A percentile compares a stretch with the other conserved stretches of the same genome.
Conservation (phyloP, 2,329 filamentous ascomycete genomes). For the Dactylonectria estremocensis region DNA sequence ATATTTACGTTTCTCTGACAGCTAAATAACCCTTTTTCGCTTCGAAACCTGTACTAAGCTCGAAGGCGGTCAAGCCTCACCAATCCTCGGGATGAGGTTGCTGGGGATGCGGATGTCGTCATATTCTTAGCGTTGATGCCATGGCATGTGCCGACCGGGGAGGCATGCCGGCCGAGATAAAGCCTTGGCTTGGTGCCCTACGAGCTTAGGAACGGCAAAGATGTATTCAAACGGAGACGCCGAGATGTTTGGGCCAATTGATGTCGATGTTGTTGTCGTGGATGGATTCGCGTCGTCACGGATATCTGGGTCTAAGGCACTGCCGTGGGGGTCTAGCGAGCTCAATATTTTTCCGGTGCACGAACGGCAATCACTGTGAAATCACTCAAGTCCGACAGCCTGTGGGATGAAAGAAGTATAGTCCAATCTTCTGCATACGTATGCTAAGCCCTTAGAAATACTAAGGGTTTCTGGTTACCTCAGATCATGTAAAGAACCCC, state of each 20-base stretch:
- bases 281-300: slow-evolving; percentile 2
- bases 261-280: not conserved
- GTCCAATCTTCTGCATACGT: too few species aligned
- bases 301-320: not conserved
- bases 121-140: slow-evolving; percentile 23
- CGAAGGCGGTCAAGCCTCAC: not conserved
- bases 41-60: not conserved
- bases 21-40: too few species aligned
- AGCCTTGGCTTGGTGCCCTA: not conserved
- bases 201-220: not conserved
- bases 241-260: not conserved
- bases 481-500: slow-evolving; percentile 27
- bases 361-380: slow-evolving; percentile 2
- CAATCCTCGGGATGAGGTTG: not conserved
- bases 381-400: not conserved
- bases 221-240: not conserved
- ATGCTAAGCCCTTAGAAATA: too few species aligned
- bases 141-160: slow-evolving; percentile 27
- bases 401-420: too few species aligned
- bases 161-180: slow-evolving; percentile 16
- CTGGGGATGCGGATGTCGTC: slow-evolving; percentile 24
- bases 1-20: not conserved
- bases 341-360: not conserved
- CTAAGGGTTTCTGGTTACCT: too few species aligned
- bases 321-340: not conserved